Base-by-base conservation (phyloP, 108 stramenopile genomes). In the Pelagomonas calceolata region DNA sequence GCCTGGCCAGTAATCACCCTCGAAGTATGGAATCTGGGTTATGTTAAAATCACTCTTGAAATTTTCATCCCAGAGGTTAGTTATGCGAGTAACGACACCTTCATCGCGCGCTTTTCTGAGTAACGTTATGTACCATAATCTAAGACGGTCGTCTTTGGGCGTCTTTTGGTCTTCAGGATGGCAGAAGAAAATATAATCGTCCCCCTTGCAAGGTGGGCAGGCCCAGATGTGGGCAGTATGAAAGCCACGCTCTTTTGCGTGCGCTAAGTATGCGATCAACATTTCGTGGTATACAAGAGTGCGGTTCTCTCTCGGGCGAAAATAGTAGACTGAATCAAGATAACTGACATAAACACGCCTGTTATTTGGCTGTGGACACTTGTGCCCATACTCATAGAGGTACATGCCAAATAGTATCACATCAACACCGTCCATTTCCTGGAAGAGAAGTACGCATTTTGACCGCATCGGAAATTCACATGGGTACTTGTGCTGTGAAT, bases 191-290 rank as follows among this genome's bases (percentile, higher is more conserved):
- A 98, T 95, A 78, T 96, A 96, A 67, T 94, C 97, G 74, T 98
- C 97, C 17, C 95, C 96, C 66, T 92, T 91, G 26, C 88, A 78
- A 15, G 95, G 97, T 31, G 97, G 97, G 67, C 97, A 98, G 70
- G 92, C 93, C 97, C 97, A 98, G 60, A 98, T 95, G 73, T 94
- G 93, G 30, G 95, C 94, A 4, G 93, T 96, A 78, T 93, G 93
- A 75, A 96, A 96, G 35, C 97, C 97, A 10, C 94, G 85, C n/a
- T 74, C 70, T 77, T 90, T 94, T 33, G 91, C 93, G 71, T 92
- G 91, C n/a, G 89, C 85, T 29, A 98, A 85, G 74, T 96, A 96
- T 67, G 92, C 88, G 36, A 87, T 73, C 31, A 98, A 81, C 32
- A 98, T 80, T 68, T 90, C 73, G 65, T 96, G 95, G 68, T 96